A percentile compares a stretch with the other conserved stretches of the same genome.
phyloP scores from a whole-genome alignment of 139 green algal species.

The Chlamydomonas eustigma region DNA sequence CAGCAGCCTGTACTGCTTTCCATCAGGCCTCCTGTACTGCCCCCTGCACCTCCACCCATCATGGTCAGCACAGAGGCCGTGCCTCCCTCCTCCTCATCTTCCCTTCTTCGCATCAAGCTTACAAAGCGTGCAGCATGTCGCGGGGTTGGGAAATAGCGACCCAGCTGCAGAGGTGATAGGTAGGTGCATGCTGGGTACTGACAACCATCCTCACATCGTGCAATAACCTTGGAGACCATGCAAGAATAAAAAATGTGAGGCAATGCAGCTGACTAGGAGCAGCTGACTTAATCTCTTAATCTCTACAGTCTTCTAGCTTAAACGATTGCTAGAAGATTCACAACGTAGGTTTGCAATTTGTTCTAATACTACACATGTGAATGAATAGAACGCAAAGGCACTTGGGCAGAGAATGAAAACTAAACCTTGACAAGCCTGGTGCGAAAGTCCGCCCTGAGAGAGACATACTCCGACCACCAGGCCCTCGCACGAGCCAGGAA shows the following conservation, averaged over 20 bases:
- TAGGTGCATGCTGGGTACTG: constrained; percentile 36
- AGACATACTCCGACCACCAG: constrained; percentile 38
- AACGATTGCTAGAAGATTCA: no score
- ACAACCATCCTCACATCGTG: constrained; percentile 36
- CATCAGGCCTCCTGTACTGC: no score
- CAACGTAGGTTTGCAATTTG: no score
- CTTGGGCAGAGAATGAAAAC: neutral
- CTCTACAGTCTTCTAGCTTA: no score
- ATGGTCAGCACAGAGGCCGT: neutral
- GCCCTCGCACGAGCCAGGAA: constrained; percentile 26
- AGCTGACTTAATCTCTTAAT: no score
- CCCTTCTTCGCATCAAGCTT: constrained; percentile 26
- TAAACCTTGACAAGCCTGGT: constrained; percentile 33
- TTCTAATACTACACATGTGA: no score
- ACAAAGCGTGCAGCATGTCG: constrained; percentile 37
- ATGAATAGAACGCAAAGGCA: no score
- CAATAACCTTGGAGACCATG: no score
- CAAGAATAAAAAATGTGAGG: no score
- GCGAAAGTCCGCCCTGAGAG: constrained; percentile 18
- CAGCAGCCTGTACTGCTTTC: constrained; percentile 17
- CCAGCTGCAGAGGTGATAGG: constrained; percentile 41
- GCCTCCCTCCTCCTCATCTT: constrained; percentile 16
- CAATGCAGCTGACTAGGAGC: no score
- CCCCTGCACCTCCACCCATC: constrained; percentile 4
- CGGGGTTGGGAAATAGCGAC: constrained; percentile 23